These are phyloP conservation scores for Saccharomycopsis fibuligera DNA, from an alignment of 805 yeast genomes.

Conservation along the genomic window DNA sequence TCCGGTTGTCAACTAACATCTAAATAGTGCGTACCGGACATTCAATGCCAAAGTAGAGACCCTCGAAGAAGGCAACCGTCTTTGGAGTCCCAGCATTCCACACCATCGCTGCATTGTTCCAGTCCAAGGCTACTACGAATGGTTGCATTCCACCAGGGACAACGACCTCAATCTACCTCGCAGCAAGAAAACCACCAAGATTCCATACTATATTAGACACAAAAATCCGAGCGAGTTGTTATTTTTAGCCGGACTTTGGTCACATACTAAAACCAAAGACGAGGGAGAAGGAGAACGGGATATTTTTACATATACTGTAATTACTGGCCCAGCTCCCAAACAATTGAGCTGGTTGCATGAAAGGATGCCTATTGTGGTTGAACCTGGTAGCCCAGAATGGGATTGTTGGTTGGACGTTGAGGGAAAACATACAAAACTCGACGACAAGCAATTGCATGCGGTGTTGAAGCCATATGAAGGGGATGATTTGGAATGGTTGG, in stretches of 20 bases:
- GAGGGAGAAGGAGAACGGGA: constrained; percentile 25
- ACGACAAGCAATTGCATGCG: constrained; percentile 28
- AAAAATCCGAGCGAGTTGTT: constrained; percentile 41
- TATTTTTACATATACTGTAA: constrained; percentile 53
- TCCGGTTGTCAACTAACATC: too few relatives aligned
- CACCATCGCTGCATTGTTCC: constrained; percentile 67
- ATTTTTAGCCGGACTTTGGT: constrained; percentile 60
- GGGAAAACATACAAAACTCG: not conserved
- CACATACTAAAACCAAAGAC: constrained; percentile 6
- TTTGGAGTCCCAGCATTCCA: constrained; percentile 47
- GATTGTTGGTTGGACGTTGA: constrained; percentile 54
- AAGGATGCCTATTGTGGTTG: constrained; percentile 71
- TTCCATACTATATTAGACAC: constrained; percentile 61
- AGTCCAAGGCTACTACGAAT: constrained; percentile 80
- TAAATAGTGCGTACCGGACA: constrained; percentile 33
- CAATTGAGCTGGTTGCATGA: constrained; percentile 63
- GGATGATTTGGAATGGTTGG: constrained; percentile 41
- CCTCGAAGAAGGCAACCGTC: constrained; percentile 36
- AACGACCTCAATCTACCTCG: too few relatives aligned
- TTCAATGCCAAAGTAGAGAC: constrained; percentile 76
- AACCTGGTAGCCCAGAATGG: constrained; percentile 54
- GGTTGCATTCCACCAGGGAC: constrained; percentile 46
- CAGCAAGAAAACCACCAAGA: constrained; percentile 34
- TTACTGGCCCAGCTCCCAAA: constrained; percentile 66
- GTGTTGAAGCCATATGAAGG: constrained; percentile 35